These are phyloP conservation scores for Pyrenula aspistea DNA, from an alignment of 495 filamentous ascomycete species.

Conservation along the genomic window DNA sequence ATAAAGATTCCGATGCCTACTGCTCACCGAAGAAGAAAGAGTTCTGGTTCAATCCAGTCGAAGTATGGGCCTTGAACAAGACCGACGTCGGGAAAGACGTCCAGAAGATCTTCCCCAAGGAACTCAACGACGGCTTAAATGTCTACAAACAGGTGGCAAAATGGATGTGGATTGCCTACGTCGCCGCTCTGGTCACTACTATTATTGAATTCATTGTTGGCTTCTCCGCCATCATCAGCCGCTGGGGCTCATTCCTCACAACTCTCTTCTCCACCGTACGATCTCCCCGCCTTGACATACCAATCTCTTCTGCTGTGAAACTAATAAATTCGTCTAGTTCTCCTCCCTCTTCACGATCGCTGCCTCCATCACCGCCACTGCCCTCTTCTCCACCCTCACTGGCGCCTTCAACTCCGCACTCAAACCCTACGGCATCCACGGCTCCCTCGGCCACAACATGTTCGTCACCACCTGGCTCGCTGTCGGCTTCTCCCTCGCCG, in stretches of 20 bases:
- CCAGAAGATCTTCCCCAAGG: constrained; percentile 44
- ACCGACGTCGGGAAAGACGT: constrained; percentile 30
- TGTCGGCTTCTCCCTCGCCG: constrained; percentile 59
- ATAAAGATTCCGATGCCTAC: constrained; percentile 21
- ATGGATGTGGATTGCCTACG: constrained; percentile 69
- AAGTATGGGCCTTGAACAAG: constrained; percentile 49
- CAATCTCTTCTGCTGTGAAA: constrained; percentile 21
- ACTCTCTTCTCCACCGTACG: constrained; percentile 56
- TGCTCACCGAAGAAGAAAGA: constrained; percentile 47
- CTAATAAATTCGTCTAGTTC: constrained; percentile 18
- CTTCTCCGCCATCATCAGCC: constrained; percentile 53
- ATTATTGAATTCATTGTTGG: constrained; percentile 57
- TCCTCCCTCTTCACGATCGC: constrained; percentile 45
- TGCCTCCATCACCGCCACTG: constrained; percentile 41
- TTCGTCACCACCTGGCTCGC: constrained; percentile 66
- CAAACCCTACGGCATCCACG: constrained; percentile 52
- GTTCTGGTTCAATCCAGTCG: constrained; percentile 67
- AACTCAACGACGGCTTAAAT: constrained; percentile 52
- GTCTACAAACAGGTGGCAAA: constrained; percentile 59
- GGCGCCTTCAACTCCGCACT: constrained; percentile 47
- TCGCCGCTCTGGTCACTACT: constrained; percentile 59
- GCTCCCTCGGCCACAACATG: constrained; percentile 52
- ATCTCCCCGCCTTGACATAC: constrained; percentile 9
- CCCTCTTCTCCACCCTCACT: constrained; percentile 49
- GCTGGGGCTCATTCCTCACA: constrained; percentile 63